Percentiles rank a stretch among this genome's conserved stretches.
phyloP scores from a whole-genome alignment of 2,329 filamentous ascomycete genomes.

The Sclerotinia minor region DNA sequence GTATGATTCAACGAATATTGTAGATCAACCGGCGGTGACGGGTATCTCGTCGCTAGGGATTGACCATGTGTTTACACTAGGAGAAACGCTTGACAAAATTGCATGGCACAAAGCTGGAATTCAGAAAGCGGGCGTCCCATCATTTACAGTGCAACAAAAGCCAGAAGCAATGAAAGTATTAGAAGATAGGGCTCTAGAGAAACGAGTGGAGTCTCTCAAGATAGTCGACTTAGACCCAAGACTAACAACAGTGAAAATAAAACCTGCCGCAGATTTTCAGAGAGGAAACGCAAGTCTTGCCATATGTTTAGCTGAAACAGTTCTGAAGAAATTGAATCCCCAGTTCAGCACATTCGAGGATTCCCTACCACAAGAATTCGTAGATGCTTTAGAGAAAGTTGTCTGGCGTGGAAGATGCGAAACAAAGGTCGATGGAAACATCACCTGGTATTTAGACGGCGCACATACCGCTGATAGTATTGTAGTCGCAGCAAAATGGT shows the following conservation, averaged over 20 bases:
- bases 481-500: slow-evolving; percentile 79
- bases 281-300: slow-evolving; percentile 57
- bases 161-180: slow-evolving; percentile 50
- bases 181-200: slow-evolving; percentile 53
- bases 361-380: slow-evolving; percentile 58
- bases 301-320: slow-evolving; percentile 53
- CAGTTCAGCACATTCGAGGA: slow-evolving; percentile 35
- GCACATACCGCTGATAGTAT: slow-evolving; percentile 93
- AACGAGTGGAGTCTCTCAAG: slow-evolving; percentile 47
- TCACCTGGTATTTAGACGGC: slow-evolving; percentile 88
- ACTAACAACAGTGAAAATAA: slow-evolving; percentile 49
- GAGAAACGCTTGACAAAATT: slow-evolving; percentile 63
- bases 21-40: slow-evolving; percentile 56
- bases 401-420: slow-evolving; percentile 80
- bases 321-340: slow-evolving; percentile 48
- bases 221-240: slow-evolving; percentile 51
- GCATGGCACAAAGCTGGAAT: slow-evolving; percentile 76
- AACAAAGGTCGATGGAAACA: slow-evolving; percentile 53
- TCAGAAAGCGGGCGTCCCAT: slow-evolving; percentile 59
- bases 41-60: slow-evolving; percentile 68
- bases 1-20: slow-evolving; percentile 68
- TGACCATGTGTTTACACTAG: slow-evolving; percentile 65
- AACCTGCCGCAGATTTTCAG: slow-evolving; percentile 57
- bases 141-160: slow-evolving; percentile 58
- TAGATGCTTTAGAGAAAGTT: slow-evolving; percentile 71